Conservation (phyloP, 441 rosid species). For the Codiaeum variegatum region DNA sequence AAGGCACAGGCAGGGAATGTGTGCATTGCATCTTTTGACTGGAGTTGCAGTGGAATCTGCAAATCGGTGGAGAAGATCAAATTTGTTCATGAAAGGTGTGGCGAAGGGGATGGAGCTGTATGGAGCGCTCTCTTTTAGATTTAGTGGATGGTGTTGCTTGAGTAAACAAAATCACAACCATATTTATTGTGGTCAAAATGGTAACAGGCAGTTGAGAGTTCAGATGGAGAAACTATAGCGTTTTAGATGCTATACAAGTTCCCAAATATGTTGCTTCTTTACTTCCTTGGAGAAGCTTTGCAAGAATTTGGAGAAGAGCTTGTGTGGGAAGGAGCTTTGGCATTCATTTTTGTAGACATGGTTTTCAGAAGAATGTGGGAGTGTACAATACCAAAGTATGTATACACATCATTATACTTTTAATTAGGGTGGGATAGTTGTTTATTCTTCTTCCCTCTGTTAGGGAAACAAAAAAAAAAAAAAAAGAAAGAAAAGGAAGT, state of each 20-base stretch:
- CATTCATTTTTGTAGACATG: background rate
- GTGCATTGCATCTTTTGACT: conserved; percentile 89
- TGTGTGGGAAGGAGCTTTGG: background rate
- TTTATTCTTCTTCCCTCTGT: background rate
- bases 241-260: background rate
- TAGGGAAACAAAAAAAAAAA: too few species aligned
- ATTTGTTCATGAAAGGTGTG: conserved; percentile 69
- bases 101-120: conserved; percentile 86
- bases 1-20: conserved; percentile 89
- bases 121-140: conserved; percentile 65
- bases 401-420: background rate
- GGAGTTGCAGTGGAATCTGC: conserved; percentile 98
- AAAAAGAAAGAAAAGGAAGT: background rate
- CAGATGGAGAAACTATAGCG: conserved; percentile 10
- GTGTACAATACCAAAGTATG: background rate
- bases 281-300: background rate
- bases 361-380: background rate
- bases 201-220: background rate
- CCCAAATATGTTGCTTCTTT: background rate
- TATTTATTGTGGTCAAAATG: background rate
- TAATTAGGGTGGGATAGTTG: background rate
- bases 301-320: background rate
- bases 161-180: background rate
- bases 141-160: background rate
- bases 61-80: conserved; percentile 86